Evolutionary conservation across 306 rosid species (phyloP).

Genomic region (Ochetophila trinervis): DNA sequence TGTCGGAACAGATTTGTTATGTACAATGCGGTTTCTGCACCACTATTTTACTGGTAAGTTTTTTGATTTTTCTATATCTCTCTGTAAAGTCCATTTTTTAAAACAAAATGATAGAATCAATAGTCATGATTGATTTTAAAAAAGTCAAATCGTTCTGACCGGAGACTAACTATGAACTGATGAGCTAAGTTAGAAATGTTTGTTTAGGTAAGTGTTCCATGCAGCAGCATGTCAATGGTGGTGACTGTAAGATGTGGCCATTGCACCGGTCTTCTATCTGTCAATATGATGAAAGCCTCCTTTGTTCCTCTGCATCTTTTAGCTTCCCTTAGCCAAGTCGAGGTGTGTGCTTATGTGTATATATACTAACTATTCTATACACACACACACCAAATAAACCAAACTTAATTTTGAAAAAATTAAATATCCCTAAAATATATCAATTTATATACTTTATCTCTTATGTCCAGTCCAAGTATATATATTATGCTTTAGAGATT

Average conservation of each 20-base stretch:
- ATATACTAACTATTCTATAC: too few species aligned
- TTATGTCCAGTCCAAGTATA: too few species aligned
- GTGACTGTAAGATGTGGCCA: constrained; percentile 95
- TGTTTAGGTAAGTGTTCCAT: constrained; percentile 88
- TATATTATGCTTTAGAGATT: too few species aligned
- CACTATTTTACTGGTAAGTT: constrained; percentile 69
- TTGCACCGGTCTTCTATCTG: constrained; percentile 79
- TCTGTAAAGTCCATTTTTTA: too few species aligned
- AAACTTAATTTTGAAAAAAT: too few species aligned
- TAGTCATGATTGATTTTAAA: too few species aligned
- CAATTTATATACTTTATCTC: too few species aligned
- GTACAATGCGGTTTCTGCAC: constrained; percentile 87
- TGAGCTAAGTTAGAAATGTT: constrained; percentile 3
- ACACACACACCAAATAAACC: too few species aligned
- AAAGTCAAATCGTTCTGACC: too few species aligned
- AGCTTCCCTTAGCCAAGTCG: constrained; percentile 56
- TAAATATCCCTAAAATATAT: too few species aligned
- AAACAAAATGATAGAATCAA: too few species aligned
- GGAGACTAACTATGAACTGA: too few species aligned
- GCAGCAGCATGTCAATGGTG: constrained; percentile 79
- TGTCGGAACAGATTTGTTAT: constrained; percentile 79
- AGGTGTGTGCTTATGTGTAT: constrained; percentile 26
- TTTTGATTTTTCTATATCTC: neutral
- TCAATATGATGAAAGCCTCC: constrained; percentile 83
- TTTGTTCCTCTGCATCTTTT: constrained; percentile 77